Evolutionary conservation across 371 early-diverging fungal species (phyloP), one percentile per base, ranked within the genome.

Genomic region (Mucor lusitanicus): DNA sequence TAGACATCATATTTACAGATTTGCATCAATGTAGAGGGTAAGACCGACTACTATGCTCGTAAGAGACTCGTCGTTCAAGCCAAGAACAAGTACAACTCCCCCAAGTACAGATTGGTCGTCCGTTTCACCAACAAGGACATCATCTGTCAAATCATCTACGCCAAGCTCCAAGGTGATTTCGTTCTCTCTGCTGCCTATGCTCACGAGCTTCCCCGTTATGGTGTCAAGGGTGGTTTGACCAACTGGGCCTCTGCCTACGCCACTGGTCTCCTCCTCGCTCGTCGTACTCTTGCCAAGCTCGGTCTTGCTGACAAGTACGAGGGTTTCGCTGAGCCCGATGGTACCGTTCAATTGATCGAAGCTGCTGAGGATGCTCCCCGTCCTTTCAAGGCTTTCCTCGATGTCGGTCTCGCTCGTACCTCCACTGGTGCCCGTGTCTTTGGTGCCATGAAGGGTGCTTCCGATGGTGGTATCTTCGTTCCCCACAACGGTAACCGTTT

Each of bases 41-140:
- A 99, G 94, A 99, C 99, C 78, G 99, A 99, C 90, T 99, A 99
- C 98, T 98, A 97, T 84, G 99, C 99, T 78, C 94, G 99, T 82
- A 98, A 95, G 92, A 95, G 98, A 81, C 87, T 99, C 68, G 93
- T 99, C 44, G 90, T 93, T 83, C 99, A 99, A 90, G 99, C 99
- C 86, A 97, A 97, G 93, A 99, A 97, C 94, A 99, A 99, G 91
- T 98, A 99, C 94, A 99, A 99, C 93, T 94, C 97, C 63, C 97
- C 99, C 84, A 99, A 99, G 93, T 98, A 97, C 93, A 93, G 99
- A 85, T 86, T 99, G 75, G 99, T 99, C 70, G 96, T 72, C 94
- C 97, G 99, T 99, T 94, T 99, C 93, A 99, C 99, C 89, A 98
- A 97, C 94, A 91, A 88, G 70, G 97, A 98, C 88, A 90, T 99